Base-by-base conservation (phyloP, 345 rosid genomes). In the Anacardium occidentale region DNA sequence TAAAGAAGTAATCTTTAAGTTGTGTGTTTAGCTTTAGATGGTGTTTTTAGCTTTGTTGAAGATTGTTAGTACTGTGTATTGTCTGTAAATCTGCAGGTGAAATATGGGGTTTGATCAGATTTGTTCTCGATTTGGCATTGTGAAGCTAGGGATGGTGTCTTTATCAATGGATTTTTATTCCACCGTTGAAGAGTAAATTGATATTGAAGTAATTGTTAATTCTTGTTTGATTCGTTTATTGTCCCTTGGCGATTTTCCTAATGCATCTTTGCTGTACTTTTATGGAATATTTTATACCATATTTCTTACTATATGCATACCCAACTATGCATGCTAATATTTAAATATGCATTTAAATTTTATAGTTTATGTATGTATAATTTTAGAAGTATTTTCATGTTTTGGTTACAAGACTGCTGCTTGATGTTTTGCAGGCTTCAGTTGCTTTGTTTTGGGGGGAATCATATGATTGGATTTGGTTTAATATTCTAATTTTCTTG, bases 161-260 rank as follows among this genome's bases (percentile, higher is more conserved):
- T 69, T 73, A 24, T 70, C 78, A 54, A 54, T 59, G 68, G 74
- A 21, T 76, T 22, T 68, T 29, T 58, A 25, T 34, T 9, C 51
- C 6, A 48, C 47, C 73, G 24, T 21, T 42, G 68, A 72, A 47
- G 25, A 53, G 61, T 64, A 74, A 56, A 71, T 40, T 66, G 25
- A 58, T 58, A 10, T 44, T 73, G 40, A 74, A 50, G 59, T 67
- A 68, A 25, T 68, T 72, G 68, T 53, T 77, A 73, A 56, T 66
- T 51, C 51, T 45, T 68, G 34, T 65, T 68, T 70, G 74, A 50
- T 76, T 72, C 55, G 57, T 64, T 70, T 61, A 63, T 53, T 66
- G 53, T 42, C 62, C 21, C 9, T 54, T 54, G 70, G 75, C 75
- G 68, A 79, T 81, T 75, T 79, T 73, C 62, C 74, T 67, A 70